Evolutionary conservation across 768 basidiomycete genomes (phyloP).

Genomic region (Sistotremastrum niveocremeum): DNA sequence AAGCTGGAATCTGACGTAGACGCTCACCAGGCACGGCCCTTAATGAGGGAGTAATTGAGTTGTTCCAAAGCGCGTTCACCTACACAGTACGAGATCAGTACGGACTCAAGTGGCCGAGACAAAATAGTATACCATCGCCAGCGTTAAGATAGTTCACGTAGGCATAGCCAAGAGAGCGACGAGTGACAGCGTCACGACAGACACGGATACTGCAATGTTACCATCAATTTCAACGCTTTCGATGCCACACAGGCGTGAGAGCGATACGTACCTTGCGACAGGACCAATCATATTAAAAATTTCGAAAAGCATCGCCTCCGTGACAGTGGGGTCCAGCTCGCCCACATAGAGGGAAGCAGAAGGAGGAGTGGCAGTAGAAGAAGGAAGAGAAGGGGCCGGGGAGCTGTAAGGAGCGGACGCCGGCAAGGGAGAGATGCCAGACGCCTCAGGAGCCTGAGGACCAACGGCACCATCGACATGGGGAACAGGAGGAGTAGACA

Average conservation of each 20-base stretch:
- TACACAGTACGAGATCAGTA: conserved; percentile 17
- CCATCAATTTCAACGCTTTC: not conserved
- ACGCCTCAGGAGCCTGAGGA: conserved; percentile 21
- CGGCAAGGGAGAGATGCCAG: conserved; percentile 24
- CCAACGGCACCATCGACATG: conserved; percentile 33
- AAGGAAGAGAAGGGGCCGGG: conserved; percentile 33
- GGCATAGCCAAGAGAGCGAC: conserved; percentile 98
- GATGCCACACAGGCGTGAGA: conserved; percentile 2
- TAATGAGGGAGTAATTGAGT: conserved; percentile 98
- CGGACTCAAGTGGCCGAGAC: not conserved
- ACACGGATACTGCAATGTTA: conserved; percentile 71
- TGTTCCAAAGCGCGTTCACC: conserved; percentile 98
- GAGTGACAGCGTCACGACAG: conserved; percentile 98
- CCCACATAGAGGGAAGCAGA: conserved; percentile 97
- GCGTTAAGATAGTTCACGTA: conserved; percentile 99
- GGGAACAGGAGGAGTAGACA: conserved; percentile 26
- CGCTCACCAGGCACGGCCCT: conserved; percentile 84
- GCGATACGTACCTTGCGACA: conserved; percentile 68
- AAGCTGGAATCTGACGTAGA: conserved; percentile 1
- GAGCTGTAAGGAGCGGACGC: conserved; percentile 41
- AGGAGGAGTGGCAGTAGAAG: conserved; percentile 48
- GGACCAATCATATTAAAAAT: conserved; percentile 99
- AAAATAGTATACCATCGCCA: conserved; percentile 50
- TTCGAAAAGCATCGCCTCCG: conserved; percentile 99
- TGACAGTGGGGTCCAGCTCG: conserved; percentile 94